These are phyloP conservation scores for Trametes polyzona DNA, from an alignment of 1,284 basidiomycete species.

Conservation along the genomic window DNA sequence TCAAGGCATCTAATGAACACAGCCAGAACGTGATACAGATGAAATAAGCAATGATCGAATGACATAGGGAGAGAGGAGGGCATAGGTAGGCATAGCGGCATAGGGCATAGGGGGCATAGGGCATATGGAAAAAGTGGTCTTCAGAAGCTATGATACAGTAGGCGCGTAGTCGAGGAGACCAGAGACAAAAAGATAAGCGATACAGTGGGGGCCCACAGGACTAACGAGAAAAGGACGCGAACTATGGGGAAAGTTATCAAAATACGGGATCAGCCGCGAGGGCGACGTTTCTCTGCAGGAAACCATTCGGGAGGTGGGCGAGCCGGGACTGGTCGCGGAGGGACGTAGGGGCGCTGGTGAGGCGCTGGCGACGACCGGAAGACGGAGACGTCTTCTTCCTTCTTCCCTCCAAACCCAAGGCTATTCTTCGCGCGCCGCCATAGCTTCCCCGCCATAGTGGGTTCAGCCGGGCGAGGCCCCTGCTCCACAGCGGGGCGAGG, in stretches of 20 bases:
- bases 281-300: neutral
- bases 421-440: slow-evolving; percentile 2
- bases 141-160: neutral
- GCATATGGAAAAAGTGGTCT: neutral
- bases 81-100: slow-evolving; percentile 2
- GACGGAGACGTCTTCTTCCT: neutral
- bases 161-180: too few relatives aligned
- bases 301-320: neutral
- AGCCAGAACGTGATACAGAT: neutral
- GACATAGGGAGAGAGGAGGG: neutral
- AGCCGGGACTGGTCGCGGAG: neutral
- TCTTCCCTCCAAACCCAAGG: neutral
- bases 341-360: neutral
- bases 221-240: neutral
- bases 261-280: neutral
- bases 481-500: neutral
- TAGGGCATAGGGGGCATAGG: slow-evolving; percentile 1
- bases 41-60: neutral
- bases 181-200: neutral
- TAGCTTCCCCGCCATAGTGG: neutral
- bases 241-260: neutral
- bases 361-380: neutral
- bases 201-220: too few relatives aligned
- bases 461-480: neutral
- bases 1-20: neutral